phyloP scores from a whole-genome alignment of 2,329 filamentous ascomycete genomes.

The Colletotrichum abscissum region DNA sequence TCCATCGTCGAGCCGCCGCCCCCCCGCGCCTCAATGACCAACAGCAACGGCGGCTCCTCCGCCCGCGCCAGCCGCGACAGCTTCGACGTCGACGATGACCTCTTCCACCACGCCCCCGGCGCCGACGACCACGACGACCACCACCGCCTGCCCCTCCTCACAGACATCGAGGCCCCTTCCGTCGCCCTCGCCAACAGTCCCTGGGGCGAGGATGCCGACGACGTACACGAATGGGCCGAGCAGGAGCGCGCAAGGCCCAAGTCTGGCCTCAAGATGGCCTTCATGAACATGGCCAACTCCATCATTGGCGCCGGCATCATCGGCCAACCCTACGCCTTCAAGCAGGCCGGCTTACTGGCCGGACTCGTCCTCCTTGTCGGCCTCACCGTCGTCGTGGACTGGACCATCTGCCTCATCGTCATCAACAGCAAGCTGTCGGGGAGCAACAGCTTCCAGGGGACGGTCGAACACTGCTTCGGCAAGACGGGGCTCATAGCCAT shows the following conservation, averaged over 20 bases:
- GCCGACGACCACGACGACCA: constrained; percentile 31
- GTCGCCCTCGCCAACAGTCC: constrained; percentile 72
- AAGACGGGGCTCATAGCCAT: constrained; percentile 90
- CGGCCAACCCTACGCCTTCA: constrained; percentile 94
- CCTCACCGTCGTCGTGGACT: constrained; percentile 89
- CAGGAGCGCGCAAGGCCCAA: constrained; percentile 76
- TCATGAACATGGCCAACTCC: constrained; percentile 99
- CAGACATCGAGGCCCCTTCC: constrained; percentile 84
- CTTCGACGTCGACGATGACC: constrained; percentile 36
- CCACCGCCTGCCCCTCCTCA: constrained; percentile 79
- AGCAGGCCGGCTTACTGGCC: constrained; percentile 86
- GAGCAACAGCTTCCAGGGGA: constrained; percentile 93
- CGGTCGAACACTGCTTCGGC: constrained; percentile 95
- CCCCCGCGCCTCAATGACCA: constrained; percentile 28
- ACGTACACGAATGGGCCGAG: constrained; percentile 61
- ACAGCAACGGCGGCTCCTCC: constrained; percentile 24
- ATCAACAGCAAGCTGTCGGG: constrained; percentile 97
- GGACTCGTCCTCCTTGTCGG: constrained; percentile 82
- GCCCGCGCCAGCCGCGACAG: constrained; percentile 29
- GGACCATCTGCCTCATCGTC: constrained; percentile 97
- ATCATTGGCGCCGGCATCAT: constrained; percentile 87
- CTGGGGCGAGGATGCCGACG: constrained; percentile 53
- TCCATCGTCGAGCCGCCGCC: constrained; percentile 48
- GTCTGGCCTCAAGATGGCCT: constrained; percentile 86
- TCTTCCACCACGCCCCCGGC: constrained; percentile 30